Conservation (phyloP, 305 asterid species). For the Coffea humblotiana region DNA sequence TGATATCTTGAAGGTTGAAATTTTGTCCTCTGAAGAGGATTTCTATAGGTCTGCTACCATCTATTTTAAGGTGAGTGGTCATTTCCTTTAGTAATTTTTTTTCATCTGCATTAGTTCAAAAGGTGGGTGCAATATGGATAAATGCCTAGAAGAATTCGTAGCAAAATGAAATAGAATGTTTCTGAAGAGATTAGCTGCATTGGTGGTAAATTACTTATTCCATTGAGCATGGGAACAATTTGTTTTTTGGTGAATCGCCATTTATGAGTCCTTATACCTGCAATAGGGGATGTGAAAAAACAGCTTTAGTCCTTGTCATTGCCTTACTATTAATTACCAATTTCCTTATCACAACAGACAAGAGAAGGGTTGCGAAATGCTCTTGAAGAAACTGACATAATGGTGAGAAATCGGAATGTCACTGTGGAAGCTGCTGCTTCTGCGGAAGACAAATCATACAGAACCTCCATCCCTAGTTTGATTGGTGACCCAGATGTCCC, state of each 20-base stretch:
- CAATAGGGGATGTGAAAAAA: neutral
- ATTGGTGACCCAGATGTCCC: conserved; percentile 48
- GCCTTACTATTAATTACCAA: neutral
- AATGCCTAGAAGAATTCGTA: neutral
- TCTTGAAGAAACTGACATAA: conserved; percentile 22
- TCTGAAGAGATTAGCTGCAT: neutral
- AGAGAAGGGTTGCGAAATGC: conserved; percentile 41
- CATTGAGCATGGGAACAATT: neutral
- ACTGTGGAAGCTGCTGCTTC: conserved; percentile 41
- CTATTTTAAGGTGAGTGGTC: conserved; percentile 46
- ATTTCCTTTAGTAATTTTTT: neutral
- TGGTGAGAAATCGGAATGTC: neutral
- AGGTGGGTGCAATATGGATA: conserved; percentile 1
- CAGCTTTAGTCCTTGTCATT: conserved; percentile 5
- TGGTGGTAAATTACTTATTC: neutral
- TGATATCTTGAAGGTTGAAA: conserved; percentile 36
- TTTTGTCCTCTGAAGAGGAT: conserved; percentile 24
- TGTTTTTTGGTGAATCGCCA: neutral
- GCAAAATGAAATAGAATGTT: neutral
- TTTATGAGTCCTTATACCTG: neutral
- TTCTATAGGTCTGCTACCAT: conserved; percentile 36
- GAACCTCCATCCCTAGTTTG: conserved; percentile 40
- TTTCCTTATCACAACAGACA: conserved; percentile 40
- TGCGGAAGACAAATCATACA: conserved; percentile 18
- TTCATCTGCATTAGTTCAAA: conserved; percentile 7